phyloP scores from a whole-genome alignment of 345 rosid species.

The Brassica nigra region DNA sequence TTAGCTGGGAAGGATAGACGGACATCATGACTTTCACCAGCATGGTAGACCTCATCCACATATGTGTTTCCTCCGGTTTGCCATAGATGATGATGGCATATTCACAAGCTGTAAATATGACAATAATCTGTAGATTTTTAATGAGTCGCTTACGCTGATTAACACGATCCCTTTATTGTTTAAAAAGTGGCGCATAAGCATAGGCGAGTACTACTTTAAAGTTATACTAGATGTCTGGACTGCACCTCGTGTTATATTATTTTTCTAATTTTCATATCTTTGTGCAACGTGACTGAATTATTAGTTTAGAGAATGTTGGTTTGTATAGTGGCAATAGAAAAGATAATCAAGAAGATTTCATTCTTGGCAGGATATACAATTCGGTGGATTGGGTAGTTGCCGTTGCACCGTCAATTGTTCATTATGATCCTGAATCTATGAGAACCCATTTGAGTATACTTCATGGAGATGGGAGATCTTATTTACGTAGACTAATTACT shows the following conservation, averaged over 20 bases:
- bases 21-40: conserved; percentile 46
- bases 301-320: background rate
- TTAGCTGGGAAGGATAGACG: conserved; percentile 50
- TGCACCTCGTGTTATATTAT: background rate
- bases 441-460: background rate
- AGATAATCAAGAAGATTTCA: background rate
- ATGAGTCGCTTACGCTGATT: background rate
- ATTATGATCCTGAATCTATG: background rate
- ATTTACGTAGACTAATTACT: background rate
- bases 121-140: background rate
- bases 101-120: no score
- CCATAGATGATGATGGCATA: no score
- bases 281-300: background rate
- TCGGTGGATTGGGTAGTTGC: background rate
- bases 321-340: background rate
- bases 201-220: background rate
- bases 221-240: background rate
- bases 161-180: background rate
- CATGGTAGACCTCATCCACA: background rate
- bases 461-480: conserved; percentile 15
- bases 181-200: background rate
- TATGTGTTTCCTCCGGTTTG: no score
- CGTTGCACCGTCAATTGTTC: background rate
- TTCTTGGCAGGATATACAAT: background rate
- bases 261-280: no score